Evolutionary conservation across 441 rosid species (phyloP).

Genomic region (Corymbia citriodora): DNA sequence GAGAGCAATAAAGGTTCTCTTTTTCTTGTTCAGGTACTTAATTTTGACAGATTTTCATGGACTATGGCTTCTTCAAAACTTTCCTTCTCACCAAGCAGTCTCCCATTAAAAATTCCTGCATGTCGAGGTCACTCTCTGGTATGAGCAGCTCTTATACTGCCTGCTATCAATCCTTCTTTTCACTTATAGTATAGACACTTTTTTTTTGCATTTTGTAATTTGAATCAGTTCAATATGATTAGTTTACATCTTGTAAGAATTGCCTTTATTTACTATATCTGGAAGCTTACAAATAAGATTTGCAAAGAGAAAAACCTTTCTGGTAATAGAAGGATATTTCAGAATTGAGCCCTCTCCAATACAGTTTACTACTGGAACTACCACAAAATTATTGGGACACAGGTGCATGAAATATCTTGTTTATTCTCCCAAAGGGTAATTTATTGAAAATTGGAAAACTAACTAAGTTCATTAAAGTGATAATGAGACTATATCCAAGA

Average conservation of each 20-base stretch:
- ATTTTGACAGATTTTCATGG: slow-evolving; percentile 83
- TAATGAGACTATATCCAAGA: not conserved
- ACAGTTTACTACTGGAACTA: not conserved
- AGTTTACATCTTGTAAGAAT: not conserved
- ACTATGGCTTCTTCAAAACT: slow-evolving; percentile 78
- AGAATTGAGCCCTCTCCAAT: not conserved
- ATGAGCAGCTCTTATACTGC: not conserved
- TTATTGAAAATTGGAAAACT: not conserved
- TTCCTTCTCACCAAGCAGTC: slow-evolving; percentile 88
- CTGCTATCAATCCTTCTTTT: not conserved
- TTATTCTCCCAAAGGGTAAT: not conserved
- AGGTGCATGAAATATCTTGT: not conserved
- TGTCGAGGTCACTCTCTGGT: slow-evolving; percentile 99
- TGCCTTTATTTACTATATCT: not conserved
- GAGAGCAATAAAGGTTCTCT: not conserved
- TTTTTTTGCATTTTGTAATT: not conserved
- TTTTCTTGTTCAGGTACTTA: slow-evolving; percentile 55
- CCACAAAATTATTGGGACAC: not conserved
- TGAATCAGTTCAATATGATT: not conserved
- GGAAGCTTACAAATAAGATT: not conserved
- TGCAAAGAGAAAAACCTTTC: not conserved
- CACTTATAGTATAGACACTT: not conserved
- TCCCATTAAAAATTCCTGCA: slow-evolving; percentile 91
- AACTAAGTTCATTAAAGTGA: not conserved
- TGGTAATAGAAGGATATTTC: not conserved